These are phyloP conservation scores for Blastosporella zonata DNA, from an alignment of 1,284 basidiomycete genomes.

Conservation along the genomic window DNA sequence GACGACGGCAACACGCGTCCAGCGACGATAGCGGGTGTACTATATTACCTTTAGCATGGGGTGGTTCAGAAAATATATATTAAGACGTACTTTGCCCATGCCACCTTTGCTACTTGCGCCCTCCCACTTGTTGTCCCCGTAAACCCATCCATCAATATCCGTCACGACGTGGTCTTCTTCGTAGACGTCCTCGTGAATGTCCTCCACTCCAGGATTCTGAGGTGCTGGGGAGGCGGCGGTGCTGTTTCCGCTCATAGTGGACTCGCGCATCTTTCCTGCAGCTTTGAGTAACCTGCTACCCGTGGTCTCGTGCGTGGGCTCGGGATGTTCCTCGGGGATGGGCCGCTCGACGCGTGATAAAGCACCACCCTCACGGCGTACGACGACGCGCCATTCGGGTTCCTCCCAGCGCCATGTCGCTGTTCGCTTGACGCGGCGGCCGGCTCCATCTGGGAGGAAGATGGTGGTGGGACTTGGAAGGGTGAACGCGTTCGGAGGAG, in stretches of 20 bases:
- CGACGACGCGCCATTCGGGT: slow-evolving; percentile 79
- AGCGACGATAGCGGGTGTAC: slow-evolving; percentile 82
- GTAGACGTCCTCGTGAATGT: slow-evolving; percentile 21
- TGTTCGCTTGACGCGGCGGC: slow-evolving; percentile 58
- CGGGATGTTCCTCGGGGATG: slow-evolving; percentile 51
- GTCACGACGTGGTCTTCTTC: slow-evolving; percentile 50
- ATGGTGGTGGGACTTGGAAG: slow-evolving; percentile 55
- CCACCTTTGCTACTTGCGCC: slow-evolving; percentile 72
- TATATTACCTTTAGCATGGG: slow-evolving; percentile 25
- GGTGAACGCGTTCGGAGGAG: slow-evolving; percentile 64
- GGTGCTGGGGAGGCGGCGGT: slow-evolving; percentile 3
- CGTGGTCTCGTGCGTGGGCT: slow-evolving; percentile 14
- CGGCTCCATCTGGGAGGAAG: slow-evolving; percentile 47
- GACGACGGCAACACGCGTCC: slow-evolving; percentile 81
- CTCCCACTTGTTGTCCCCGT: slow-evolving; percentile 97
- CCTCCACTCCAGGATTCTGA: slow-evolving; percentile 19
- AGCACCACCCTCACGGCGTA: slow-evolving; percentile 51
- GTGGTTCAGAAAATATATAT: slow-evolving; percentile 1
- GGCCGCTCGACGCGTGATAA: slow-evolving; percentile 56
- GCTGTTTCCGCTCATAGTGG: slow-evolving; percentile 22
- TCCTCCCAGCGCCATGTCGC: slow-evolving; percentile 88
- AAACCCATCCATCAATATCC: slow-evolving; percentile 90
- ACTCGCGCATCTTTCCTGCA: slow-evolving; percentile 45
- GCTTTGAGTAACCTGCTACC: slow-evolving; percentile 43
- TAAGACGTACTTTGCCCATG: slow-evolving; percentile 63